A percentile compares a stretch with the other conserved stretches of the same genome.
These are phyloP conservation scores for Choiromyces venosus DNA, from an alignment of 495 filamentous ascomycete genomes.

Conservation along the genomic window DNA sequence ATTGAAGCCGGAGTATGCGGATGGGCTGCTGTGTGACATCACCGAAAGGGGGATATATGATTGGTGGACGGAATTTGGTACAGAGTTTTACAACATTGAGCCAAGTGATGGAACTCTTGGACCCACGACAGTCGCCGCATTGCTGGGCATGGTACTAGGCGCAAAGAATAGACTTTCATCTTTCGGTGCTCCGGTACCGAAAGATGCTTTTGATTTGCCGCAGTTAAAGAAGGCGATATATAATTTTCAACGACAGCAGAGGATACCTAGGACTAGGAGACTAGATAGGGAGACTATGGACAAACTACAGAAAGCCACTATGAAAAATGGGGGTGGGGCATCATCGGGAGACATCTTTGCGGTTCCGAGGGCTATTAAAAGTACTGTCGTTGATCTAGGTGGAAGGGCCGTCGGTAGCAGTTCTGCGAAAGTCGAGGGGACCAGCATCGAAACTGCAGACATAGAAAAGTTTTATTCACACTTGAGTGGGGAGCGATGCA, in stretches of 20 bases:
- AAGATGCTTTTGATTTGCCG: constrained; percentile 86
- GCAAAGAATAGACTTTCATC: constrained; percentile 80
- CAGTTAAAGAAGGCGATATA: constrained; percentile 74
- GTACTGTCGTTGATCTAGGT: constrained; percentile 85
- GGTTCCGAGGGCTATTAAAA: constrained; percentile 85
- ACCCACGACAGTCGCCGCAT: constrained; percentile 81
- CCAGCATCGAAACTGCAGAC: constrained; percentile 84
- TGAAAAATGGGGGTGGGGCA: constrained; percentile 79
- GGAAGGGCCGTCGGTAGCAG: constrained; percentile 84
- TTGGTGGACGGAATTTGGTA: constrained; percentile 95
- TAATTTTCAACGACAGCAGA: constrained; percentile 83
- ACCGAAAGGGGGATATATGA: constrained; percentile 86
- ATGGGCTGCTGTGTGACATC: constrained; percentile 86
- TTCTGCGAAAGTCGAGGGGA: constrained; percentile 79
- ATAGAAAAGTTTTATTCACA: constrained; percentile 75
- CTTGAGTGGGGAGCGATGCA: constrained; percentile 69
- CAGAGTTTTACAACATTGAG: constrained; percentile 82
- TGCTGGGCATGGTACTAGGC: constrained; percentile 82
- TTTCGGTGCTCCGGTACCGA: constrained; percentile 70
- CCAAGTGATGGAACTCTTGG: constrained; percentile 87
- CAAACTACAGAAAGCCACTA: constrained; percentile 70
- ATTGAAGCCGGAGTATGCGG: constrained; percentile 79
- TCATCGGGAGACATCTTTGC: constrained; percentile 59
- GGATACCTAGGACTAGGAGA: constrained; percentile 66
- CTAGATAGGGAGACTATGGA: constrained; percentile 79